Evolutionary conservation across 2,329 filamentous ascomycete species (phyloP).

Genomic region (Amphichorda felina): DNA sequence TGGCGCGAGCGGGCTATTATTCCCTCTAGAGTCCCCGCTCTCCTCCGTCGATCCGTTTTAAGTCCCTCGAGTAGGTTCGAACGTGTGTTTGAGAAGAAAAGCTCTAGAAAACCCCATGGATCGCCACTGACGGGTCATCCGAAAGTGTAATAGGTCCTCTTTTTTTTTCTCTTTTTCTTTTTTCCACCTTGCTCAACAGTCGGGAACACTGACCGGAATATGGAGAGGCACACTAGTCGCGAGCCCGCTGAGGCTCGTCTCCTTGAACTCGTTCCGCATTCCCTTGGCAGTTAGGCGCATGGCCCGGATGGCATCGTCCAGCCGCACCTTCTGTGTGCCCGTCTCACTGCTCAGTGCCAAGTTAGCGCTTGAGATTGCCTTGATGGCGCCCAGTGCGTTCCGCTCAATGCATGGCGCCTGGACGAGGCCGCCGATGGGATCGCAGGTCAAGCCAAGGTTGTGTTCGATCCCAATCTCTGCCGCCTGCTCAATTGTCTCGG

Average conservation of each 20-base stretch:
- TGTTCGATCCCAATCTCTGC: slow-evolving; percentile 41
- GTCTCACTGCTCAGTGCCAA: slow-evolving; percentile 31
- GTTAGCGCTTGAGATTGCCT: slow-evolving; percentile 38
- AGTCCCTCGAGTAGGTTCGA: too few relatives aligned
- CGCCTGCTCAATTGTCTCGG: slow-evolving; percentile 36
- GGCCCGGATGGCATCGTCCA: slow-evolving; percentile 37
- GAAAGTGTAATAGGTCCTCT: too few relatives aligned
- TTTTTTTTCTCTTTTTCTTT: too few relatives aligned
- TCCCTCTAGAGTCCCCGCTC: too few relatives aligned
- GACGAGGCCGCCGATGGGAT: slow-evolving; percentile 36
- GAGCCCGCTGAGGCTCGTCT: slow-evolving; percentile 35
- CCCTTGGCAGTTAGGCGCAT: slow-evolving; percentile 38
- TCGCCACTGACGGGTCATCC: too few relatives aligned
- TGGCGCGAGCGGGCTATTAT: too few relatives aligned
- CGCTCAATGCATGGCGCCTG: slow-evolving; percentile 40
- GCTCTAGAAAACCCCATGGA: too few relatives aligned
- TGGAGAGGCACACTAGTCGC: slow-evolving; percentile 37
- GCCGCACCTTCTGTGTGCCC: slow-evolving; percentile 33
- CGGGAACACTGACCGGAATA: slow-evolving; percentile 39
- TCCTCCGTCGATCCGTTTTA: too few relatives aligned
- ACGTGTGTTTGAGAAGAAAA: too few relatives aligned
- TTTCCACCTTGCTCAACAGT: slow-evolving; percentile 32
- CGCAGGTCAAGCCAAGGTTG: slow-evolving; percentile 36
- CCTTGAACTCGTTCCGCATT: slow-evolving; percentile 41
- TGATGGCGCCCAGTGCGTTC: slow-evolving; percentile 36